phyloP scores from a whole-genome alignment of 306 rosid genomes.

The Arachis hypogaea region DNA sequence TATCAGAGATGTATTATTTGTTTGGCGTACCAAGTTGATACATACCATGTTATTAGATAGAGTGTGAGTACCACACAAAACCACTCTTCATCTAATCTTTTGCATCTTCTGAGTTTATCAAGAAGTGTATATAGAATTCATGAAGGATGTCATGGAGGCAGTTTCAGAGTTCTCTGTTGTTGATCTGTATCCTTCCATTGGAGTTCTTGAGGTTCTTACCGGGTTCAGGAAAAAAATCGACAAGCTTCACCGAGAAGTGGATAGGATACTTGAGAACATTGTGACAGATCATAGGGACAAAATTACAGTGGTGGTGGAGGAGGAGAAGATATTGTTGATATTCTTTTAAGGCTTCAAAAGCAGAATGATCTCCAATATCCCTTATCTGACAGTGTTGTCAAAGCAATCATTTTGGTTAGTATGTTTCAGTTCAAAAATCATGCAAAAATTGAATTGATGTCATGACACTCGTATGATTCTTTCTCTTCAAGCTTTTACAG shows the following conservation, averaged over 20 bases:
- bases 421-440: neutral
- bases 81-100: no score
- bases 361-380: slow-evolving; percentile 36
- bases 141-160: slow-evolving; percentile 4
- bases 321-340: slow-evolving; percentile 41
- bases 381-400: slow-evolving; percentile 31
- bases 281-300: slow-evolving; percentile 27
- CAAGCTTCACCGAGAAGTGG: slow-evolving; percentile 30
- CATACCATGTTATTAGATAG: no score
- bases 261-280: slow-evolving; percentile 33
- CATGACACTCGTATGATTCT: neutral
- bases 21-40: no score
- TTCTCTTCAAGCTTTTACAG: neutral
- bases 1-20: no score
- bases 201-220: slow-evolving; percentile 33
- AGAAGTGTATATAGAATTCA: slow-evolving; percentile 18
- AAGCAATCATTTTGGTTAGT: slow-evolving; percentile 40
- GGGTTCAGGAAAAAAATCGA: slow-evolving; percentile 26
- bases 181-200: slow-evolving; percentile 41
- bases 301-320: neutral
- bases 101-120: neutral
- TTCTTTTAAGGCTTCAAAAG: slow-evolving; percentile 41
- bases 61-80: no score
- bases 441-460: neutral
- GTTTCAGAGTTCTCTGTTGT: slow-evolving; percentile 34